These are phyloP conservation scores for Sambucus nigra DNA, from an alignment of 129 eudicot species.

Conservation along the genomic window DNA sequence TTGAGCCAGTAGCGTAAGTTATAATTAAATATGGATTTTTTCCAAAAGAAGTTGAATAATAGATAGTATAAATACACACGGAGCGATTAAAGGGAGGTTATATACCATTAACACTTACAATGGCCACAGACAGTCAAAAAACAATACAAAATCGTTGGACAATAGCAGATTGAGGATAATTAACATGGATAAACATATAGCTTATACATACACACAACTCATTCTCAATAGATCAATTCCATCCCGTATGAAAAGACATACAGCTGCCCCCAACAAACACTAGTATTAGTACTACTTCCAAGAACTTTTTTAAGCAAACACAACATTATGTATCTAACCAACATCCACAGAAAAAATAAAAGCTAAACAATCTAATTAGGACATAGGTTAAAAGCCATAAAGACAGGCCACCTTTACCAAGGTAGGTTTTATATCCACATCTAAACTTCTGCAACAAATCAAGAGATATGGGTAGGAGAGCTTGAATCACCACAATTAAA, in stretches of 20 bases:
- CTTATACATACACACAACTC: background rate
- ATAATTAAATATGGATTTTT: too few relatives aligned
- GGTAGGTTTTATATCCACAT: background rate
- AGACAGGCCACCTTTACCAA: background rate
- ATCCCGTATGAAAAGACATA: background rate
- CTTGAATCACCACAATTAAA: background rate
- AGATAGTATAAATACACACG: background rate
- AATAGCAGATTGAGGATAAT: too few relatives aligned
- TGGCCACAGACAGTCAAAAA: too few relatives aligned
- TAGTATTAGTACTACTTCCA: background rate
- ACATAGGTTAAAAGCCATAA: background rate
- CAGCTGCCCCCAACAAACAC: background rate
- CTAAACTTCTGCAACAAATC: background rate
- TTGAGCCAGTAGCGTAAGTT: too few relatives aligned
- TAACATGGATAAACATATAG: too few relatives aligned
- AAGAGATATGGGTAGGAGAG: background rate
- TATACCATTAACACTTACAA: too few relatives aligned
- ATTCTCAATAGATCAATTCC: background rate
- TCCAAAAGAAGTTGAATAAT: too few relatives aligned
- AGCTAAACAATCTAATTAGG: background rate
- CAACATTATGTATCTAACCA: background rate
- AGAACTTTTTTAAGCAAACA: background rate
- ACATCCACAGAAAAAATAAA: constrained; percentile 1
- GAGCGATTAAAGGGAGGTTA: too few relatives aligned
- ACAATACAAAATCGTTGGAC: too few relatives aligned